Conservation (phyloP, 768 basidiomycete species). For the Boletales sp. region DNA sequence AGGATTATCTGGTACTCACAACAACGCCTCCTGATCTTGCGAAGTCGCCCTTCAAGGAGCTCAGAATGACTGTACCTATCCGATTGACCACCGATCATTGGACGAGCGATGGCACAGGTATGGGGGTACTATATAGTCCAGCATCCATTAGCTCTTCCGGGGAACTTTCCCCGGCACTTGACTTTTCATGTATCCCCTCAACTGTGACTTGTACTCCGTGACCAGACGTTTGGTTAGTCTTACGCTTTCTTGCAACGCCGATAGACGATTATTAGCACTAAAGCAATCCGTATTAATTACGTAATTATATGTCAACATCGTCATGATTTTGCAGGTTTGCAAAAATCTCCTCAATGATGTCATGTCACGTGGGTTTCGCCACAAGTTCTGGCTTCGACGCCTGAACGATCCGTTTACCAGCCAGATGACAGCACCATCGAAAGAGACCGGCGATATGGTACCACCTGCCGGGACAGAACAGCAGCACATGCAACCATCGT, state of each 20-base stretch:
- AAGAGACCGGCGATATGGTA: neutral
- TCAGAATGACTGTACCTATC: conserved; percentile 61
- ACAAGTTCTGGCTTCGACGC: neutral
- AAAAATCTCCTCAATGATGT: conserved; percentile 11
- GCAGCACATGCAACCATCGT: neutral
- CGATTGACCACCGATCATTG: conserved; percentile 63
- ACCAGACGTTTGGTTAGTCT: neutral
- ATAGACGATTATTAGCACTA: neutral
- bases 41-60: conserved; percentile 54
- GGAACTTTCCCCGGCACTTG: conserved; percentile 15
- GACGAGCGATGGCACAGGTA: conserved; percentile 34
- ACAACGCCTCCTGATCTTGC: conserved; percentile 54
- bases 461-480: conserved; percentile 3
- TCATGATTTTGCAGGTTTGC: too few species aligned
- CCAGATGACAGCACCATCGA: neutral
- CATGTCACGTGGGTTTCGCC: conserved; percentile 21
- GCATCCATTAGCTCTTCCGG: conserved; percentile 22
- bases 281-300: neutral
- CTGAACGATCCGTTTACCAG: neutral
- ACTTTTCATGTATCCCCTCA: conserved; percentile 4
- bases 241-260: neutral
- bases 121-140: conserved; percentile 2
- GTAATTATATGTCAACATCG: neutral
- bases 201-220: too few species aligned
- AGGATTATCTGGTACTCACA: conserved; percentile 68